phyloP scores from a whole-genome alignment of 2,329 filamentous ascomycete genomes.

The Penicillium sp. region DNA sequence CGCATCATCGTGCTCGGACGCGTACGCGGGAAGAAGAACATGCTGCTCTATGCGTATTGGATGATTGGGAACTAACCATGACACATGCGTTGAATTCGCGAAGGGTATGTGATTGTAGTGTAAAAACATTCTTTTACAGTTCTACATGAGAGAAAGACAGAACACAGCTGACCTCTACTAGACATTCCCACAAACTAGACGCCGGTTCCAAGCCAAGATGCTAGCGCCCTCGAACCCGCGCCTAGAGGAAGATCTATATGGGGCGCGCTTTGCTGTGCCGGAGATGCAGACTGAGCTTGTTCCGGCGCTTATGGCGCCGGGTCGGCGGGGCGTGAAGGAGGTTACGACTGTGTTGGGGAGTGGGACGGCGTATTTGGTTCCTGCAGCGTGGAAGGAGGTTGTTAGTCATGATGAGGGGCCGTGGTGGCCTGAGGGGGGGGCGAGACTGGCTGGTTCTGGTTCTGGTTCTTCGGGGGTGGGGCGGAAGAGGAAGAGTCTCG shows the following conservation, averaged over 20 bases:
- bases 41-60: slow-evolving; percentile 42
- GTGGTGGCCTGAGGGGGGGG: slow-evolving; percentile 18
- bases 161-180: slow-evolving; percentile 19
- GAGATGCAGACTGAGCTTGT: slow-evolving; percentile 16
- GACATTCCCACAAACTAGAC: slow-evolving; percentile 45
- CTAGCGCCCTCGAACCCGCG: slow-evolving; percentile 34
- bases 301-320: background rate
- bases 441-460: slow-evolving; percentile 1
- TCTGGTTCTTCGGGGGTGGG: background rate
- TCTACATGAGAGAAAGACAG: no score
- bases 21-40: slow-evolving; percentile 41
- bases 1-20: background rate
- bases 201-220: slow-evolving; percentile 41
- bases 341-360: slow-evolving; percentile 12
- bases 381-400: slow-evolving; percentile 18
- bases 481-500: slow-evolving; percentile 6
- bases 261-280: slow-evolving; percentile 32
- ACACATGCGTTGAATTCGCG: slow-evolving; percentile 44
- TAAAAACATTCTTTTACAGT: no score
- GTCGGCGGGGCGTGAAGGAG: slow-evolving; percentile 3
- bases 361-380: slow-evolving; percentile 16
- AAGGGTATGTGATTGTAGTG: slow-evolving; percentile 38
- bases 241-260: slow-evolving; percentile 32
- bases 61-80: slow-evolving; percentile 45
- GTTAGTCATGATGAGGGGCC: slow-evolving; percentile 20